A percentile compares a stretch with the other conserved stretches of the same genome.
Conservation (phyloP, 2,329 filamentous ascomycete genomes). For the Microsporum audouinii region DNA sequence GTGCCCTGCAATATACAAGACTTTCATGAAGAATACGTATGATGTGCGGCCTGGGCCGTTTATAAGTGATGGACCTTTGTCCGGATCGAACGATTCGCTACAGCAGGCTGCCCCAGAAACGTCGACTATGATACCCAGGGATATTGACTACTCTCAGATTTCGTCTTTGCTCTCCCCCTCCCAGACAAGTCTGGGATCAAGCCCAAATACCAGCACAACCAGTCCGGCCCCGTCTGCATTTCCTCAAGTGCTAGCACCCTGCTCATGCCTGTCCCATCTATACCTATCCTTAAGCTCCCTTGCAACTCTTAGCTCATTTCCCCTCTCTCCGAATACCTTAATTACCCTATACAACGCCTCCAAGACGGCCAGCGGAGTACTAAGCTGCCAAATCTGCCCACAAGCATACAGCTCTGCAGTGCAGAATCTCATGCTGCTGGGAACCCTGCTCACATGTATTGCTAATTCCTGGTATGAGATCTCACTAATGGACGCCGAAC, state of each 20-base stretch:
- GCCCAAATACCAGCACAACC: not conserved
- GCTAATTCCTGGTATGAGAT: slow-evolving; percentile 36
- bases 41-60: slow-evolving; percentile 10
- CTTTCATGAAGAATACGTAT: slow-evolving; percentile 12
- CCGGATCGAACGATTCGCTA: slow-evolving; percentile 3
- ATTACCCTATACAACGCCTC: slow-evolving; percentile 34
- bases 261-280: slow-evolving; percentile 32
- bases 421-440: slow-evolving; percentile 39
- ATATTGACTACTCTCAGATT: slow-evolving; percentile 11
- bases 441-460: slow-evolving; percentile 34
- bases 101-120: not conserved
- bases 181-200: not conserved
- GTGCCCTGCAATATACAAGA: slow-evolving; percentile 21
- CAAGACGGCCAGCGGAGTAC: slow-evolving; percentile 31
- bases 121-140: slow-evolving; percentile 2
- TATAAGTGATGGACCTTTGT: slow-evolving; percentile 11
- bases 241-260: slow-evolving; percentile 17
- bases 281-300: slow-evolving; percentile 36
- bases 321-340: slow-evolving; percentile 33
- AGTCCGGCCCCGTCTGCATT: not conserved
- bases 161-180: slow-evolving; percentile 8
- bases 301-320: slow-evolving; percentile 32
- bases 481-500: slow-evolving; percentile 25
- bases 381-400: slow-evolving; percentile 35
- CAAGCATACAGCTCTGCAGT: slow-evolving; percentile 31